Base-by-base conservation (phyloP, 805 yeast genomes). In the Saccharomycopsis javanensis region DNA sequence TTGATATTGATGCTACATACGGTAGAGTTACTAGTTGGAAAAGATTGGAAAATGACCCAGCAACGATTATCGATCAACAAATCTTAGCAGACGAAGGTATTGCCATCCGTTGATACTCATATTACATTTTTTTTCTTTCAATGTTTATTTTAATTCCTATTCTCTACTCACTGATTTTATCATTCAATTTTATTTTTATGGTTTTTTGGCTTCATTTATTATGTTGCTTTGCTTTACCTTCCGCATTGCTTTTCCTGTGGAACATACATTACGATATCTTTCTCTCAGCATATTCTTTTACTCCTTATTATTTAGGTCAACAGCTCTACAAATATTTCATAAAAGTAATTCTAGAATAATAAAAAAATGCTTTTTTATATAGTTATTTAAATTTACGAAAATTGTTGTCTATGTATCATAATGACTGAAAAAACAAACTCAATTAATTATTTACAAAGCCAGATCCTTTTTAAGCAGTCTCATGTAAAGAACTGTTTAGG, bases 1-100 rank as follows among this genome's bases (percentile, higher is more conserved):
- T 76, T 67, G 89, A 86, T 46, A 64, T 91, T 11, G 84, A 89
- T 66, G 66, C 79, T 1, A 64, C 69, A 6, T 66, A 68, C 0
- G 75, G 77, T 1, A 71, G 71, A 18, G 65, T 75, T 15, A 68
- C 66, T 37, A 79, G 89, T 1, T 88, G 95, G 90, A 90, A 91
- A 69, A 71, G 94, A 59, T 67, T 83, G 16, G 85, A 86, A 64
- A 75, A 79, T 25, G 73, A 77, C 5, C 83, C 85, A 1, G 72
- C 71, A 0, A 68, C 67, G 5, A 62, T 55, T 2, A 66, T 82
- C 53, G 89, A 86, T 64, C 64, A 67, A 38, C 87, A 83, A 66
- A 63, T 67, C 8, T 67, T 83, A 57, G 82, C 79, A 23, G 62
- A 68, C 33, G 73, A 66, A 18, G 86, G 84, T 37, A 65, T 66